These are phyloP conservation scores for Vigna angularis DNA, from an alignment of 306 rosid species.

Conservation along the genomic window DNA sequence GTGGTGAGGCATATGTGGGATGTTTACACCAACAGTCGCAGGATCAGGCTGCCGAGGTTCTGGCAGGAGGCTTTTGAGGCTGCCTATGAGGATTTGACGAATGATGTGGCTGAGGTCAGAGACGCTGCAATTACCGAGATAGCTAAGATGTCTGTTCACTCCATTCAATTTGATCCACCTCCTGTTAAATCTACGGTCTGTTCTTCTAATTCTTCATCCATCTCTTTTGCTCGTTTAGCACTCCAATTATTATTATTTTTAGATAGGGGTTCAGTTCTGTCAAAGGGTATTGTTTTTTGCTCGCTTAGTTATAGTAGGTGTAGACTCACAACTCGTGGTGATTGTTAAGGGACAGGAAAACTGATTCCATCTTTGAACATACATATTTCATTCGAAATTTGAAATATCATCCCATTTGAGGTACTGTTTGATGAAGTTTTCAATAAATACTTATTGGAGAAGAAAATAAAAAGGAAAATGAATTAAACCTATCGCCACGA, in stretches of 20 bases:
- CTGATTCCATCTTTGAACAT: not conserved
- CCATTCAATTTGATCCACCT: conserved; percentile 79
- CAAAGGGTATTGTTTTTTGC: not conserved
- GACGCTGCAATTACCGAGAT: conserved; percentile 86
- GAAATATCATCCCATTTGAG: not conserved
- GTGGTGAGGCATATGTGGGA: conserved; percentile 99
- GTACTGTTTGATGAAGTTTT: not conserved
- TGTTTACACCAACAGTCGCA: conserved; percentile 87
- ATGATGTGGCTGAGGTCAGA: conserved; percentile 78
- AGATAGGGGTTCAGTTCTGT: too few relatives aligned
- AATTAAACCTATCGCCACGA: not conserved
- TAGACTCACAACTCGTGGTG: not conserved
- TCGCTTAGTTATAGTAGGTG: not conserved
- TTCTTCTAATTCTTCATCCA: conserved; percentile 2
- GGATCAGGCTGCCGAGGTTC: conserved; percentile 90
- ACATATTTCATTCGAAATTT: not conserved
- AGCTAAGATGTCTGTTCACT: conserved; percentile 91
- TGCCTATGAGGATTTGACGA: conserved; percentile 88
- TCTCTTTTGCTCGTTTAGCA: not conserved
- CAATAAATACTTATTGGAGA: not conserved
- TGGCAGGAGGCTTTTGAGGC: conserved; percentile 98
- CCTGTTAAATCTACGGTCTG: conserved; percentile 81
- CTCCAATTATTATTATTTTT: not conserved
- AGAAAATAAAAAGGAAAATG: not conserved
- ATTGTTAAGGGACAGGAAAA: not conserved